A percentile compares a stretch with the other conserved stretches of the same genome.
phyloP scores from a whole-genome alignment of 352 stramenopile genomes.

The Pythium dissimile region DNA sequence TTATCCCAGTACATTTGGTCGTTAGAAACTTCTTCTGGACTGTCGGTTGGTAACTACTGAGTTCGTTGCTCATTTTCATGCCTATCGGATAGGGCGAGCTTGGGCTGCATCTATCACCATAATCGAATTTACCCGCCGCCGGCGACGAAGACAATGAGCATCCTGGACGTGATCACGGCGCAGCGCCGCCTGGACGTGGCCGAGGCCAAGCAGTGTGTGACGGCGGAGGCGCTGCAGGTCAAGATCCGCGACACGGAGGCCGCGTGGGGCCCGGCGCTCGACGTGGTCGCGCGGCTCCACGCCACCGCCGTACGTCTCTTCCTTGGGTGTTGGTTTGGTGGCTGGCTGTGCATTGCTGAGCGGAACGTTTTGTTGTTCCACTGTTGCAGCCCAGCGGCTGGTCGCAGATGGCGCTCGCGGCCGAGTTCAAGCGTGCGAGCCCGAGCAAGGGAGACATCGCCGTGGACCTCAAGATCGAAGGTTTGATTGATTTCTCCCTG shows the following conservation, averaged over 20 bases:
- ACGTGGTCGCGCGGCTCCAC: constrained; percentile 82
- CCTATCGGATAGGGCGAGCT: no score
- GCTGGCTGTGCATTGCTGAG: no score
- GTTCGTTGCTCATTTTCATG: no score
- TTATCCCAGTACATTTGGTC: neutral
- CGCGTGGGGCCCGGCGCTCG: constrained; percentile 77
- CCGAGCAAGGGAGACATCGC: constrained; percentile 97
- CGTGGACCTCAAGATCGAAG: constrained; percentile 55
- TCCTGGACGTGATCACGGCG: constrained; percentile 75
- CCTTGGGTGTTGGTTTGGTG: constrained; percentile 8
- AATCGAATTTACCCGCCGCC: no score
- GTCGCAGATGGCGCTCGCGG: constrained; percentile 90
- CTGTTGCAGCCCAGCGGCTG: constrained; percentile 59
- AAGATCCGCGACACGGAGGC: constrained; percentile 82
- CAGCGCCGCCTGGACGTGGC: constrained; percentile 69
- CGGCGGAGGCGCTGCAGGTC: constrained; percentile 47
- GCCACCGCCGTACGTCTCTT: constrained; percentile 56
- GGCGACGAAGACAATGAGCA: constrained; percentile 45
- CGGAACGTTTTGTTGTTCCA: neutral
- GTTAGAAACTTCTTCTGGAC: neutral
- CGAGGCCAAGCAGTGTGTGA: constrained; percentile 40
- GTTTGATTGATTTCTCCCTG: constrained; percentile 18
- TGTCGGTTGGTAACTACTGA: neutral
- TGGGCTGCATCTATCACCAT: neutral
- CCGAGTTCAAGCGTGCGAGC: constrained; percentile 98